Percentiles rank a stretch among this genome's conserved stretches.
Evolutionary conservation across 148 eudicot genomes (phyloP).

Genomic region (Diospyros lotus): DNA sequence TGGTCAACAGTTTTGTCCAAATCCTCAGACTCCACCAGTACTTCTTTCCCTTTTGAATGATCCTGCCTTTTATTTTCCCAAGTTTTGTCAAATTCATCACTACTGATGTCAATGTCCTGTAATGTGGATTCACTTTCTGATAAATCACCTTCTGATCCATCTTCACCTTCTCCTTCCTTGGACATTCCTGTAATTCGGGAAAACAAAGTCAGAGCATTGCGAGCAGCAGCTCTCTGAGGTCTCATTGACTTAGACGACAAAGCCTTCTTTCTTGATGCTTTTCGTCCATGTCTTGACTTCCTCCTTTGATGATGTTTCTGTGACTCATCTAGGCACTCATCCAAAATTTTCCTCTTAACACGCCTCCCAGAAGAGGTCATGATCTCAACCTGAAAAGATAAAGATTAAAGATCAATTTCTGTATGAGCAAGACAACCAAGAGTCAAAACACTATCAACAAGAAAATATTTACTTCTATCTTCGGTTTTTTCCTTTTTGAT

Average conservation of each 20-base stretch:
- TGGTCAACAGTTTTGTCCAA: slow-evolving; percentile 28
- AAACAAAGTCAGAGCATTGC: slow-evolving; percentile 82
- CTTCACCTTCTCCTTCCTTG: slow-evolving; percentile 48
- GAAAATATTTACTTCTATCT: slow-evolving; percentile 45
- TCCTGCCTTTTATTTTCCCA: slow-evolving; percentile 32
- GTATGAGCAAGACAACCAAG: not conserved
- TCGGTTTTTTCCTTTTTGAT: slow-evolving; percentile 70
- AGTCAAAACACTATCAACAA: not conserved
- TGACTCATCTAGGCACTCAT: slow-evolving; percentile 53
- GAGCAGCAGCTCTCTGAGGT: slow-evolving; percentile 95
- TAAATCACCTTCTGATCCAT: slow-evolving; percentile 42
- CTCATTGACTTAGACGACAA: slow-evolving; percentile 57
- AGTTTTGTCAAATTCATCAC: slow-evolving; percentile 71
- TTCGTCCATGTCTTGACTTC: slow-evolving; percentile 48
- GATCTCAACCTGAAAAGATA: slow-evolving; percentile 50
- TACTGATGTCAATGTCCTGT: slow-evolving; percentile 52
- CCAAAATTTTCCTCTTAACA: slow-evolving; percentile 82
- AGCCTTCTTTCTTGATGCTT: slow-evolving; percentile 47
- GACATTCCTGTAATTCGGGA: slow-evolving; percentile 69
- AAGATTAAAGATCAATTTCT: slow-evolving; percentile 6
- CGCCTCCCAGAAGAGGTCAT: slow-evolving; percentile 98
- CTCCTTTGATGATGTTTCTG: slow-evolving; percentile 28
- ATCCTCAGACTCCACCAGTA: slow-evolving; percentile 43
- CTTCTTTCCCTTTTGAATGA: slow-evolving; percentile 69
- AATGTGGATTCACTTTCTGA: slow-evolving; percentile 76